Base-by-base conservation (phyloP, 2,329 filamentous ascomycete genomes). In the Penicillium brevicompactum region DNA sequence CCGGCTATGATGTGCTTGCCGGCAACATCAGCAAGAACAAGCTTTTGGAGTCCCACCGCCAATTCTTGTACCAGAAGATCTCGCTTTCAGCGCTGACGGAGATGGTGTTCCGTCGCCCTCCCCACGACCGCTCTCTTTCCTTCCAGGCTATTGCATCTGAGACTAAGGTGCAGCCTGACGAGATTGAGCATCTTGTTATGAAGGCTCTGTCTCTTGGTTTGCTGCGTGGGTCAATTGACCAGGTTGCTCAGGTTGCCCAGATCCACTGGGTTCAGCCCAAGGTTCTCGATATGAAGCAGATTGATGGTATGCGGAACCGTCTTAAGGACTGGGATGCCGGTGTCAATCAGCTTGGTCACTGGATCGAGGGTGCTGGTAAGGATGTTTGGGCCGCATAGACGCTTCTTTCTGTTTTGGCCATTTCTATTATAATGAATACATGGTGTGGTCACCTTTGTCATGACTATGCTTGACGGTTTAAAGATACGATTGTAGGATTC, bases 251-350 rank as follows among this genome's bases (percentile, higher is more conserved):
- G 76, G 87, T 97, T 64, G 94, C 94, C 42, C 87, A 92, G 72
- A 97, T 99, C 76, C 93, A 93, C 69, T 99, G 94, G 94, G 94
- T 99, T 56, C 94, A 99, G 79, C 94, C 94, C 21, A 97, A 97
- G 84, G 92, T 99, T 31, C 79, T 99, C 64, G 94, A 97, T 74
- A 91, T 92, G 86, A 87, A 86, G 76, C 94, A 97, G 80, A 96
- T 99, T 67, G 90, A 89, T 68, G 90, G 87, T 69, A 97, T 99
- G 93, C 86, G 91, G 68, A 82, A 86, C 70, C 83, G 94, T 66
- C 78, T 99, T 70, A 87, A 89, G 72, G 93, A 99, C 69, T 99
- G 94, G 94, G 92, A 97, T 73, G 87, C 88, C 48, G 96, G 92
- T 71, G 93, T 99, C 61, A 97, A 97, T 74, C 88, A 94, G 75